Percentiles rank a stretch among this genome's conserved stretches.
These are phyloP conservation scores for Dipodascus geniculatus DNA, from an alignment of 805 yeast genomes.

Conservation along the genomic window DNA sequence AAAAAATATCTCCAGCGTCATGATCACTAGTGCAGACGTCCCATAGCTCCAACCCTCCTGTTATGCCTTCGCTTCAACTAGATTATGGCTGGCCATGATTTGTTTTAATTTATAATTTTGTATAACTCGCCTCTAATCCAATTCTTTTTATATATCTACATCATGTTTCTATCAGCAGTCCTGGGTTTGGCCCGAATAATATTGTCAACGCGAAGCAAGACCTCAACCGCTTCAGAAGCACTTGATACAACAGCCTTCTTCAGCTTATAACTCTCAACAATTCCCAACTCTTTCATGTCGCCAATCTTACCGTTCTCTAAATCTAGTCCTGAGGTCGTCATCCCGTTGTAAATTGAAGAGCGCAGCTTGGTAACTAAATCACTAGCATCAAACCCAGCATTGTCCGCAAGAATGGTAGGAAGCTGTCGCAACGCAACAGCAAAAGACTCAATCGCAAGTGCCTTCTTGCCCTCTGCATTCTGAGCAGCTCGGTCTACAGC, in stretches of 20 bases:
- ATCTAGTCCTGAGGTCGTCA: slow-evolving; percentile 85
- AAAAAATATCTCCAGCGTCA: not conserved
- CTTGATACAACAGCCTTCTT: slow-evolving; percentile 89
- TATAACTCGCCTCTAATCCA: too few relatives aligned
- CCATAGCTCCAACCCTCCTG: too few relatives aligned
- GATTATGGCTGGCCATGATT: not conserved
- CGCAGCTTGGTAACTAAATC: slow-evolving; percentile 85
- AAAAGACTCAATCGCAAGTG: slow-evolving; percentile 88
- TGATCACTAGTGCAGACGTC: not conserved
- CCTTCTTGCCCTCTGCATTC: slow-evolving; percentile 83
- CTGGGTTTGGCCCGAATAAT: slow-evolving; percentile 95
- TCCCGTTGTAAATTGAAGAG: slow-evolving; percentile 84
- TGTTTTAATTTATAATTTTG: too few relatives aligned
- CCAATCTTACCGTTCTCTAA: slow-evolving; percentile 73
- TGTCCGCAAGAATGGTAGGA: slow-evolving; percentile 92
- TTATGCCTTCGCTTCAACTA: too few relatives aligned
- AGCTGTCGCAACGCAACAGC: slow-evolving; percentile 89
- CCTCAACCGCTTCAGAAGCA: slow-evolving; percentile 98
- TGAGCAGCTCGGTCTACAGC: slow-evolving; percentile 92
- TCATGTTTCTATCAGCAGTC: slow-evolving; percentile 72
- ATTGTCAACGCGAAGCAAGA: slow-evolving; percentile 88
- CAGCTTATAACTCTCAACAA: slow-evolving; percentile 85
- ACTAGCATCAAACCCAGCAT: slow-evolving; percentile 92
- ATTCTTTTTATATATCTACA: slow-evolving; percentile 9
- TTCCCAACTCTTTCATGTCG: slow-evolving; percentile 89